Conservation (phyloP, 2,329 filamentous ascomycete genomes). For the Exserohilum rostratum region DNA sequence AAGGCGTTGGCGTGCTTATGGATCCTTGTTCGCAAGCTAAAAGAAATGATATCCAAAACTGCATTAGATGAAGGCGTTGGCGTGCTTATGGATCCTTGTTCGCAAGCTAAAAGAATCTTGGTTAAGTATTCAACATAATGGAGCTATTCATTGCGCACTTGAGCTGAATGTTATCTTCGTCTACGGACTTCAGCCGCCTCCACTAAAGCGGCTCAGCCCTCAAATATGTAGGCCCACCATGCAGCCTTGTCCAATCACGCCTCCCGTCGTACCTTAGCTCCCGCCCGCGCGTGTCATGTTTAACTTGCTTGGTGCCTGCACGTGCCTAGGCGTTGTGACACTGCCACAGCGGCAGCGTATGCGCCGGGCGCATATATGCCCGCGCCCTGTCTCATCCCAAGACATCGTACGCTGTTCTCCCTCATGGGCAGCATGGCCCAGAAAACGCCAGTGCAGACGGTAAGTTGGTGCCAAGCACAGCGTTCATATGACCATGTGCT, state of each 20-base stretch:
- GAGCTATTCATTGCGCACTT: background rate
- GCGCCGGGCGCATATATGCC: slow-evolving; percentile 7
- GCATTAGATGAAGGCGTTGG: slow-evolving; percentile 30
- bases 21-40: background rate
- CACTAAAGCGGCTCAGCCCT: background rate
- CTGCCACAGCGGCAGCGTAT: slow-evolving; percentile 6
- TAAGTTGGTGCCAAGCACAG: background rate
- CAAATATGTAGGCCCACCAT: background rate
- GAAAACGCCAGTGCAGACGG: slow-evolving; percentile 11
- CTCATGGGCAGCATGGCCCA: slow-evolving; percentile 22
- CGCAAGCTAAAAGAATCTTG: background rate
- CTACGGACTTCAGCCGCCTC: background rate
- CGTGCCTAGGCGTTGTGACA: slow-evolving; percentile 8
- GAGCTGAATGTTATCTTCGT: background rate
- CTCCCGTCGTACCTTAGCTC: slow-evolving; percentile 1
- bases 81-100: background rate
- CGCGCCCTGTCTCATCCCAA: background rate
- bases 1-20: slow-evolving; percentile 14
- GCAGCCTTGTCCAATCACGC: slow-evolving; percentile 7
- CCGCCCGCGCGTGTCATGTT: slow-evolving; percentile 2
- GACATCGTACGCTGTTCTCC: background rate
- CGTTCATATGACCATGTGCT: background rate
- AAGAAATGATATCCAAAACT: slow-evolving; percentile 28
- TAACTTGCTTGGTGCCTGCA: background rate
- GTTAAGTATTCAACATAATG: background rate